A percentile compares a stretch with the other conserved stretches of the same genome.
phyloP scores from a whole-genome alignment of 2,329 filamentous ascomycete species.

The Botryotinia narcissicola region DNA sequence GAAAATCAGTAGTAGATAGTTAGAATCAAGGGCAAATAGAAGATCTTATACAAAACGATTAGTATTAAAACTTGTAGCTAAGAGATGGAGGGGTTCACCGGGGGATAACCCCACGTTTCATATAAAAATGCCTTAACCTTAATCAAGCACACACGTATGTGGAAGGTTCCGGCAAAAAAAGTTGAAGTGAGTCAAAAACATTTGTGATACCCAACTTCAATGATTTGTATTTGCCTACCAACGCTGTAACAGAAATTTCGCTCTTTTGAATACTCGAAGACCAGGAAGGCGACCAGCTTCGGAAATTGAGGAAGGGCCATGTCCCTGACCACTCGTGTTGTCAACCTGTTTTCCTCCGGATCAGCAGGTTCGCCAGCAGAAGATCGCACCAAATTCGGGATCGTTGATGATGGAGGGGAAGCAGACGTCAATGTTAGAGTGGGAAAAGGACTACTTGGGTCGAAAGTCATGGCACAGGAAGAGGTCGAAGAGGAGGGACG shows the following conservation, averaged over 20 bases:
- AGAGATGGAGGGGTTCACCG: background rate
- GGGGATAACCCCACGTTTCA: background rate
- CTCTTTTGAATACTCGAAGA: background rate
- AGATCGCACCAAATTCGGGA: slow-evolving; percentile 35
- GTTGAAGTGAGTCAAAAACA: slow-evolving; percentile 12
- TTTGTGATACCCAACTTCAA: slow-evolving; percentile 1
- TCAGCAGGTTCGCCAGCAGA: slow-evolving; percentile 30
- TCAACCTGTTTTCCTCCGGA: slow-evolving; percentile 49
- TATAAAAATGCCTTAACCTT: slow-evolving; percentile 1
- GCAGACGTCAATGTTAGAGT: slow-evolving; percentile 36
- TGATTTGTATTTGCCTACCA: slow-evolving; percentile 5
- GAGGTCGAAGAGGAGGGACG: slow-evolving; percentile 51
- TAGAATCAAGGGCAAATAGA: background rate
- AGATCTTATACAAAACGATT: background rate
- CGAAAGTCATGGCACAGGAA: slow-evolving; percentile 37
- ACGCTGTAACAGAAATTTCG: background rate
- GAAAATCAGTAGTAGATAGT: background rate
- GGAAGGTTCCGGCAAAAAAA: slow-evolving; percentile 22
- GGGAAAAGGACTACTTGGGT: slow-evolving; percentile 29
- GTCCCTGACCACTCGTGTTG: slow-evolving; percentile 56
- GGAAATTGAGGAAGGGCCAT: slow-evolving; percentile 45
- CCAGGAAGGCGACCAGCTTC: slow-evolving; percentile 15
- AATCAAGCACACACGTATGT: slow-evolving; percentile 11
- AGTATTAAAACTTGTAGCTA: background rate
- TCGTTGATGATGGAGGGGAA: slow-evolving; percentile 41